phyloP scores from a whole-genome alignment of 208 protist genomes.

The Leishmania major region DNA sequence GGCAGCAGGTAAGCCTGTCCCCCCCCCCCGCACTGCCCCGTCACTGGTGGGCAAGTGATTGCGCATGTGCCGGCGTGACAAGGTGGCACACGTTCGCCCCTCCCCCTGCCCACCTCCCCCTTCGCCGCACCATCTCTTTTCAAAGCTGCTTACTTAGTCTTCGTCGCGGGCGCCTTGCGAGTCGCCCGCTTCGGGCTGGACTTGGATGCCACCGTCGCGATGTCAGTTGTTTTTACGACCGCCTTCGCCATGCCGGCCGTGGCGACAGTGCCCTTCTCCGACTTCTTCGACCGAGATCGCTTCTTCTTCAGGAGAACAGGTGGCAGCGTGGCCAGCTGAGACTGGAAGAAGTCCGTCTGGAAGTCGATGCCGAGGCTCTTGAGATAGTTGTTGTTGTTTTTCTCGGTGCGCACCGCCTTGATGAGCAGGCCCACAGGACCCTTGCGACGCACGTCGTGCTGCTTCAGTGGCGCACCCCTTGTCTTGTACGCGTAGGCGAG shows the following conservation, averaged over 20 bases:
- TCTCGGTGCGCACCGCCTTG: constrained; percentile 70
- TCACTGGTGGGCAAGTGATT: neutral
- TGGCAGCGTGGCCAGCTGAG: constrained; percentile 61
- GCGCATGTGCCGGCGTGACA: neutral
- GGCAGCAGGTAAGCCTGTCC: constrained; percentile 1
- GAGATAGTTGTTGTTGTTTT: constrained; percentile 75
- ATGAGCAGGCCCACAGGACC: constrained; percentile 62
- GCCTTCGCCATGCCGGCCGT: constrained; percentile 4
- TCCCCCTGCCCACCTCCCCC: neutral
- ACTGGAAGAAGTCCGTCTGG: constrained; percentile 48
- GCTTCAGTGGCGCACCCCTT: constrained; percentile 57
- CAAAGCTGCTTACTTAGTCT: neutral
- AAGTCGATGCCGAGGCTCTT: constrained; percentile 77
- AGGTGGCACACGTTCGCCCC: neutral
- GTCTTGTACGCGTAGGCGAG: constrained; percentile 77
- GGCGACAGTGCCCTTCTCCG: neutral
- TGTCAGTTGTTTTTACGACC: neutral
- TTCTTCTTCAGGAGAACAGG: constrained; percentile 30
- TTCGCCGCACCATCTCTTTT: neutral
- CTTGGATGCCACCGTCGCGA: neutral
- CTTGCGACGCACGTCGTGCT: constrained; percentile 68
- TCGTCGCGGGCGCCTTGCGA: neutral
- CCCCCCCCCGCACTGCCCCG: neutral
- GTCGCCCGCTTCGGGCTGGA: neutral
- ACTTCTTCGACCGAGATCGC: neutral